phyloP scores from a whole-genome alignment of 139 green algal species.

The Tetradesmus lagerheimii region DNA sequence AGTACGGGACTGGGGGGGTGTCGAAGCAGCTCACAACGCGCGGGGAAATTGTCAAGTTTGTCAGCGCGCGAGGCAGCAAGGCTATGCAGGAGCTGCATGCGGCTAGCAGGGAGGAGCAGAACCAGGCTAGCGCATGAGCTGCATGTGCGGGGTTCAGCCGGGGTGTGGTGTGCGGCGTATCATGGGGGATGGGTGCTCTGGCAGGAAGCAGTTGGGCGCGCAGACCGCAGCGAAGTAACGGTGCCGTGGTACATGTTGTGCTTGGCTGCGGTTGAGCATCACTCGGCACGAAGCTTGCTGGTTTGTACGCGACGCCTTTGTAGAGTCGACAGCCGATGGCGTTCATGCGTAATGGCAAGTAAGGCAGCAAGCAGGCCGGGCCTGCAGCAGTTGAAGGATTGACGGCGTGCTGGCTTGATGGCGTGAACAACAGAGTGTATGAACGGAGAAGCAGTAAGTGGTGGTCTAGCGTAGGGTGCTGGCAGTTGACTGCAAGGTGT shows the following conservation, averaged over 20 bases:
- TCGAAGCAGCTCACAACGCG: constrained; percentile 30
- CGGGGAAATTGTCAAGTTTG: constrained; percentile 47
- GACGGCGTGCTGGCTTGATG: not conserved
- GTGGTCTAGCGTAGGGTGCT: not conserved
- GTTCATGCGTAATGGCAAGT: not conserved
- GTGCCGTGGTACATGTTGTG: no score
- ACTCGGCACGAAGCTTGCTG: no score
- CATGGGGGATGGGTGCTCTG: not conserved
- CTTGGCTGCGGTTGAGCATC: not conserved
- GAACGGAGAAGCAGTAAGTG: not conserved
- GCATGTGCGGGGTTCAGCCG: not conserved
- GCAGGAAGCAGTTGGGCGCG: no score
- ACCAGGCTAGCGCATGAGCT: constrained; percentile 10
- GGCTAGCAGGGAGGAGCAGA: not conserved
- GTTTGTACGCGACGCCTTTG: no score
- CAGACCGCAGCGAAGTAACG: no score
- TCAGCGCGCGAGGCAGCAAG: constrained; percentile 44
- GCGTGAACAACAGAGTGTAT: not conserved
- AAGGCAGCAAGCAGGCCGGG: not conserved
- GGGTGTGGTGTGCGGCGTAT: not conserved
- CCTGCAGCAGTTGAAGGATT: not conserved
- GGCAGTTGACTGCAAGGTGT: not conserved
- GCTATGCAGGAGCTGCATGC: constrained; percentile 36
- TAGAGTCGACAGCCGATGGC: no score
- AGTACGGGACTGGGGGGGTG: constrained; percentile 50